Conservation (phyloP, 2,329 filamentous ascomycete genomes). For the Monosporascus ibericus region DNA sequence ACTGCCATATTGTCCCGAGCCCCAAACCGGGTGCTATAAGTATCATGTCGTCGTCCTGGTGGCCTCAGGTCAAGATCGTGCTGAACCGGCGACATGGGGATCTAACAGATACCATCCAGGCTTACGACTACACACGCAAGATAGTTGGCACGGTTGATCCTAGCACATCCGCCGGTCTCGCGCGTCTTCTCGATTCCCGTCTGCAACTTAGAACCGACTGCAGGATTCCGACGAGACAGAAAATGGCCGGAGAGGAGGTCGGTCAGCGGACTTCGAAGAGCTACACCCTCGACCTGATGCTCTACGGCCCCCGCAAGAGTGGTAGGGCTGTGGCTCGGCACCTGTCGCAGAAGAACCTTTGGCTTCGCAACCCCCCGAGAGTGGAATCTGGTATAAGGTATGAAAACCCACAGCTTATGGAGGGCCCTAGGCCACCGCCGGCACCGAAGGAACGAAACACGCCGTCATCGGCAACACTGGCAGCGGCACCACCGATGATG, state of each 20-base stretch:
- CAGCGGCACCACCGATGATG: constrained; percentile 22
- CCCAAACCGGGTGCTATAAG: constrained; percentile 58
- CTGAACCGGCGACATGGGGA: constrained; percentile 55
- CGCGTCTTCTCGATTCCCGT: constrained; percentile 64
- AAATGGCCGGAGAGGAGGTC: constrained; percentile 54
- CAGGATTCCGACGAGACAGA: constrained; percentile 62
- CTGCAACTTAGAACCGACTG: constrained; percentile 65
- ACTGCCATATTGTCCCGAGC: constrained; percentile 61
- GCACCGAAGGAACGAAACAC: constrained; percentile 25
- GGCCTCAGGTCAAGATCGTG: constrained; percentile 69
- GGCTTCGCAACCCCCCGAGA: constrained; percentile 59
- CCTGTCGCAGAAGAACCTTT: constrained; percentile 60
- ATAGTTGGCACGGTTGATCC: constrained; percentile 73
- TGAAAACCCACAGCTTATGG: constrained; percentile 66
- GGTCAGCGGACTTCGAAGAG: constrained; percentile 56
- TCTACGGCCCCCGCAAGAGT: constrained; percentile 70
- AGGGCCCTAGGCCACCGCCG: constrained; percentile 36
- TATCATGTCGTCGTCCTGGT: constrained; percentile 53
- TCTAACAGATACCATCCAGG: constrained; percentile 56
- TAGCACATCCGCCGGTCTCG: constrained; percentile 60
- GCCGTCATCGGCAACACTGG: constrained; percentile 11
- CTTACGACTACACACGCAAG: constrained; percentile 63
- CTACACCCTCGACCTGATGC: constrained; percentile 63
- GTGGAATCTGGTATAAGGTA: constrained; percentile 64
- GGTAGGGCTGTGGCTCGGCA: constrained; percentile 60